Base-by-base conservation (phyloP, 164 flowering plant genomes). In the Nymphaea thermarum region DNA sequence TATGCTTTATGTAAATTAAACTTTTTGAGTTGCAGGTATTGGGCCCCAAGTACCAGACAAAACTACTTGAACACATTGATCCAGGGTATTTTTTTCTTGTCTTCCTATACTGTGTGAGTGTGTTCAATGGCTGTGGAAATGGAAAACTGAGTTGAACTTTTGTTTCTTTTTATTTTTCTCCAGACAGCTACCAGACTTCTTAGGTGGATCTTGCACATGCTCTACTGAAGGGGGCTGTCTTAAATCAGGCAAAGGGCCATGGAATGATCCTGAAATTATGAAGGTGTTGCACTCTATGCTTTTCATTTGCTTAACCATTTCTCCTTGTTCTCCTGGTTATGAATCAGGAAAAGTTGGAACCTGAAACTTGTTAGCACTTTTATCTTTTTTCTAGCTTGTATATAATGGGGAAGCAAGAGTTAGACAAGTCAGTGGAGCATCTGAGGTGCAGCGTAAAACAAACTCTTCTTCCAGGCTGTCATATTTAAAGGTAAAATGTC, bases 131-230 rank as follows among this genome's bases (percentile, higher is more conserved):
- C 60, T 8, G 10, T 41, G 42, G 11, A 62, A 10, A 62, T 62
- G 42, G 64, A 41, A 62, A 17, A 51, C 14, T 8, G 57, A 51
- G 14, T 51, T 51, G 14, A 51, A 4, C 25, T 62, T 8, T 25
- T 53, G 8, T 47, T 11, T 18, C 43, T 7, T 59, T 43, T 44
- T 63, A 15, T n/a, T 15, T 12, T 63, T 62, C 61, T 74, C 61
- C 91, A 94, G 98, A 76, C 90, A 94, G 71, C 80, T 94, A 78
- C 98, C 98, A 67, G 98, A 91, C 71, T 94, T 94, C 79, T 76
- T 94, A 72, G 97, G 98, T 72, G 98, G 98, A 64, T 80, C 96
- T 41, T 94, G 98, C 74, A 73, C 83, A 43, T 94, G 98, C 75
- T 60, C 85, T 62, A 75, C 65, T 43, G 91, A 88, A 69, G 96